Evolutionary conservation across 2,329 filamentous ascomycete species (phyloP).

Genomic region (Ophiostoma sp.): DNA sequence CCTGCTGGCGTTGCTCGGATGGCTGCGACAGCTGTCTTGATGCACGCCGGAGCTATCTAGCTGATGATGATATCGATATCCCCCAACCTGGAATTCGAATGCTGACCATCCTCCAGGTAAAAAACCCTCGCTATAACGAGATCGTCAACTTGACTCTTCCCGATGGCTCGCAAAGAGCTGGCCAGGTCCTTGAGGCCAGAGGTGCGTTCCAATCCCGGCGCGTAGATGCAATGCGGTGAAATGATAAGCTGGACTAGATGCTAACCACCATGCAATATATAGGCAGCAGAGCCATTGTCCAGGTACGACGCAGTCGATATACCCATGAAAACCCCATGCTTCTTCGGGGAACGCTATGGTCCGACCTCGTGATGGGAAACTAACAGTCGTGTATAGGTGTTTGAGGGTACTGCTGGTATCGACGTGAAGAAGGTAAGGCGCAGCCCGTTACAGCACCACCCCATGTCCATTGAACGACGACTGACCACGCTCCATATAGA

Average conservation of each 20-base stretch:
- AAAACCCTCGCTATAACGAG: slow-evolving; percentile 96
- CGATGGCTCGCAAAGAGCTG: slow-evolving; percentile 88
- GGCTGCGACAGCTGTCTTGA: not conserved
- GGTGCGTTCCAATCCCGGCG: slow-evolving; percentile 46
- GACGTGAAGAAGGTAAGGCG: slow-evolving; percentile 89
- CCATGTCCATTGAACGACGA: not conserved
- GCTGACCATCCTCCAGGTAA: slow-evolving; percentile 59
- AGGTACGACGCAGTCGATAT: slow-evolving; percentile 52
- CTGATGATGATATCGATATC: not conserved
- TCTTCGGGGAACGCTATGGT: not conserved
- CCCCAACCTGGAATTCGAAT: not conserved
- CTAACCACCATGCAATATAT: not conserved
- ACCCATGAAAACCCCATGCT: not conserved
- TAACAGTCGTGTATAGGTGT: slow-evolving; percentile 58
- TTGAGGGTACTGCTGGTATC: slow-evolving; percentile 93
- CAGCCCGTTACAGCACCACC: not conserved
- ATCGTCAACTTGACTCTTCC: slow-evolving; percentile 94
- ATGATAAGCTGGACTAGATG: not conserved
- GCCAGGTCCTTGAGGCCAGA: slow-evolving; percentile 95
- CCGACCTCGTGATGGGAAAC: slow-evolving; percentile 20
- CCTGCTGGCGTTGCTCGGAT: not conserved
- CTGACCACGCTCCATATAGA: slow-evolving; percentile 47
- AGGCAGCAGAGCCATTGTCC: slow-evolving; percentile 92
- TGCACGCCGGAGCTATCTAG: not conserved
- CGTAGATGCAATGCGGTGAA: not conserved